Conservation (phyloP, 306 rosid species). For the Quercus ilex region DNA sequence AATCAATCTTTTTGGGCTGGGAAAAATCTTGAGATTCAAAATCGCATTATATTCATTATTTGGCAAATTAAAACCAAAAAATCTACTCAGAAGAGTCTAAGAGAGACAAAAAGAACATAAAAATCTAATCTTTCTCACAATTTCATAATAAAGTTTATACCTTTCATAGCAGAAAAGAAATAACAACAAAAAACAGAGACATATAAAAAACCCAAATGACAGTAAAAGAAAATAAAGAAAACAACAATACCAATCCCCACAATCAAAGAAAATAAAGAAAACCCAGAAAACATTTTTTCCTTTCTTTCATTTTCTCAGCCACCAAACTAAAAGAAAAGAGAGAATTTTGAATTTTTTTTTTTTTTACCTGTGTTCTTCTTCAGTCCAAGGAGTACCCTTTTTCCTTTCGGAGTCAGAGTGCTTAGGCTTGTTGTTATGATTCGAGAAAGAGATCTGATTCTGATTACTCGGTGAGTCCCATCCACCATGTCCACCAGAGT, state of each 20-base stretch:
- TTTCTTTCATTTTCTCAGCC: neutral
- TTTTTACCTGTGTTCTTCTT: conserved; percentile 74
- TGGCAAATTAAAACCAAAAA: neutral
- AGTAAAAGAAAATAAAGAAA: neutral
- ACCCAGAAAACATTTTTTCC: neutral
- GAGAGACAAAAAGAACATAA: neutral
- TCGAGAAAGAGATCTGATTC: conserved; percentile 44
- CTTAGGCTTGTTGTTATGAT: conserved; percentile 21
- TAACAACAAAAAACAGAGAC: too few species aligned
- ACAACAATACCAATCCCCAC: neutral
- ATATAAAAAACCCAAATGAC: too few species aligned
- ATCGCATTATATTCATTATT: too few species aligned
- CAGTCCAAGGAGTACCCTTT: conserved; percentile 91
- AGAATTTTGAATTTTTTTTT: too few species aligned
- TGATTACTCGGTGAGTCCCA: conserved; percentile 55
- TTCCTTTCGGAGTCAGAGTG: conserved; percentile 61
- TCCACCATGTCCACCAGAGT: neutral
- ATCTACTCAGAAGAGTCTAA: neutral
- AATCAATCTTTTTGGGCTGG: too few species aligned
- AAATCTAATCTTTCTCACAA: too few species aligned
- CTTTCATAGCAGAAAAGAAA: too few species aligned
- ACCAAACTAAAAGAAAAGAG: neutral
- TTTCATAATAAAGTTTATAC: too few species aligned
- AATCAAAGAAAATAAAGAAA: neutral
- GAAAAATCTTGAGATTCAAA: too few species aligned